These are phyloP conservation scores for Liquidambar formosana DNA, from an alignment of 164 flowering plant species.

Conservation along the genomic window DNA sequence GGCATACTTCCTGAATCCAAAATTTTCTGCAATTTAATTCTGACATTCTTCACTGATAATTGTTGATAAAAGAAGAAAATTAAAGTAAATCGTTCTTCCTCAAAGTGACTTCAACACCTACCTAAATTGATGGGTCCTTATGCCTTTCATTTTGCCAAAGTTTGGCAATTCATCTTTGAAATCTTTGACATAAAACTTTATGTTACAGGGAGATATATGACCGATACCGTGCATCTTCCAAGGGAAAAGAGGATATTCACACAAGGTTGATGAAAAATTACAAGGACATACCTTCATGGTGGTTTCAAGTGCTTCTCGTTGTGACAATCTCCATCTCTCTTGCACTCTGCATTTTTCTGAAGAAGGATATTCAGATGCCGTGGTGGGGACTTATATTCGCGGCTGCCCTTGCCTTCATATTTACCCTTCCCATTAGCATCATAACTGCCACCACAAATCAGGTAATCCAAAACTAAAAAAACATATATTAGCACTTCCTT, in stretches of 20 bases:
- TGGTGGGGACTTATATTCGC: constrained; percentile 91
- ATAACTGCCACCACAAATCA: constrained; percentile 91
- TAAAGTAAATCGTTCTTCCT: too few species aligned
- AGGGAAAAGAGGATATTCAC: constrained; percentile 53
- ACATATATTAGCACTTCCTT: too few species aligned
- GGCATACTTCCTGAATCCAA: too few species aligned
- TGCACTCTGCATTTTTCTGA: constrained; percentile 55
- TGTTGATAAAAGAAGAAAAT: too few species aligned
- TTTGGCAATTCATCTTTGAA: too few species aligned
- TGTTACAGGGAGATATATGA: constrained; percentile 47
- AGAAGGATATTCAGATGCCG: constrained; percentile 73
- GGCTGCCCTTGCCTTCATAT: constrained; percentile 50
- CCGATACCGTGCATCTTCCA: constrained; percentile 29
- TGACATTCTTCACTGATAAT: too few species aligned
- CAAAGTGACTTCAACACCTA: too few species aligned
- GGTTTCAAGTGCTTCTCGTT: constrained; percentile 53
- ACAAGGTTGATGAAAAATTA: constrained; percentile 69
- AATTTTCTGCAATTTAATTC: too few species aligned
- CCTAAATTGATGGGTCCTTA: too few species aligned
- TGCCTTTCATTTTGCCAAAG: too few species aligned
- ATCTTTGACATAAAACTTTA: background rate
- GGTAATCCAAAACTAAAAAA: constrained; percentile 28
- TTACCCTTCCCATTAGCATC: constrained; percentile 80
- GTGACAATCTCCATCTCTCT: constrained; percentile 46
- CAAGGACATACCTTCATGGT: constrained; percentile 66